Conservation (phyloP, 768 basidiomycete species). For the Trametes villosa region DNA sequence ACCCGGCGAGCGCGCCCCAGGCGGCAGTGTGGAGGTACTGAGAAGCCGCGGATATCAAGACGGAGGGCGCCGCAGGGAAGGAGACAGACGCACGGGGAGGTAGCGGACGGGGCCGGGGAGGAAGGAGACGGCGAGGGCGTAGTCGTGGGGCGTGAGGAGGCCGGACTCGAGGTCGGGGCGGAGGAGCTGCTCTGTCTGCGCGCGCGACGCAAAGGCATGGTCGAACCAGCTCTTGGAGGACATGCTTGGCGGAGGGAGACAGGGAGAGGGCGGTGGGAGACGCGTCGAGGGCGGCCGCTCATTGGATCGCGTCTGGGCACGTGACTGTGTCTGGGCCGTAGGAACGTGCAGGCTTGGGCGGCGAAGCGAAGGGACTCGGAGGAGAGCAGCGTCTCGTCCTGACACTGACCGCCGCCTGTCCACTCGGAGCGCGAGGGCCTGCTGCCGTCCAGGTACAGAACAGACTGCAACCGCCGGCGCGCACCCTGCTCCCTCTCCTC, state of each 20-base stretch:
- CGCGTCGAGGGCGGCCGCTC: conserved; percentile 6
- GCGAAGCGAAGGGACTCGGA: not conserved
- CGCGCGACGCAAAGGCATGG: conserved; percentile 49
- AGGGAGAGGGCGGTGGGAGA: not conserved
- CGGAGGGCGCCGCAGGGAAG: conserved; percentile 4
- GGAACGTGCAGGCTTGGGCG: conserved; percentile 7
- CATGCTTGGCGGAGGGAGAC: conserved; percentile 1
- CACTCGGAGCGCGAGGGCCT: not conserved
- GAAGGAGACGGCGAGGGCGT: conserved; percentile 56
- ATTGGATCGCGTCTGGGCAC: conserved; percentile 8
- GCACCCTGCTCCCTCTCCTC: not conserved
- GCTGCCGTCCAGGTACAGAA: conserved; percentile 14
- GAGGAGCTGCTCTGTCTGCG: conserved; percentile 50
- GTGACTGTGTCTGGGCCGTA: conserved; percentile 11
- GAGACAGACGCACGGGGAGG: conserved; percentile 43
- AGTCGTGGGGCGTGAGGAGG: conserved; percentile 56
- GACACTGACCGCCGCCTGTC: too few species aligned
- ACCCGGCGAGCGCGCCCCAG: conserved; percentile 33
- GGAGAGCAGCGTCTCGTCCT: too few species aligned
- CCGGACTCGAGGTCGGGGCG: conserved; percentile 57
- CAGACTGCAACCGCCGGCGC: conserved; percentile 2
- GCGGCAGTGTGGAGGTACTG: conserved; percentile 32
- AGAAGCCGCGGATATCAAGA: conserved; percentile 25
- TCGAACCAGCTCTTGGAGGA: conserved; percentile 42
- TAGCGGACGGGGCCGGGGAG: conserved; percentile 52